Percentiles rank a stretch among this genome's conserved stretches.
phyloP scores from a whole-genome alignment of 495 filamentous ascomycete genomes.

The Trichoderma asperelloides region DNA sequence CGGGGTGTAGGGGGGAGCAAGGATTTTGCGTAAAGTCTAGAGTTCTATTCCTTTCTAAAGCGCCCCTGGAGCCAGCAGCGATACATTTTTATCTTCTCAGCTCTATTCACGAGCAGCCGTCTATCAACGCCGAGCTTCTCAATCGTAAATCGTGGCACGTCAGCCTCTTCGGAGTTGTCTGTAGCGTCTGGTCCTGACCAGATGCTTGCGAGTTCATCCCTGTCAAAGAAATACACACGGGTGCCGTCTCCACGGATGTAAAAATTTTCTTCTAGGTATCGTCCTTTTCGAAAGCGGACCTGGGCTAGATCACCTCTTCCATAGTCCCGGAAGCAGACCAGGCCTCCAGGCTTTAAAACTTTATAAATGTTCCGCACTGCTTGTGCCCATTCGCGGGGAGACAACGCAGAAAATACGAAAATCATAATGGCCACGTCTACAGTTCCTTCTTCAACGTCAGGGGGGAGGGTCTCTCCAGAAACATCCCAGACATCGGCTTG shows the following conservation, averaged over 20 bases:
- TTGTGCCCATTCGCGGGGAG: conserved; percentile 71
- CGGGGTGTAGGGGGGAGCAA: not conserved
- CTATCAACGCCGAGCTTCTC: conserved; percentile 72
- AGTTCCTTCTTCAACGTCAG: conserved; percentile 60
- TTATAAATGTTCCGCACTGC: conserved; percentile 74
- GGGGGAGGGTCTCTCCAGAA: conserved; percentile 58
- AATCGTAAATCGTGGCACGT: conserved; percentile 50
- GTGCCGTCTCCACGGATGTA: conserved; percentile 94
- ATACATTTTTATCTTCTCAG: conserved; percentile 91
- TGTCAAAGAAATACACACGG: conserved; percentile 93
- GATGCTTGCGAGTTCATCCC: conserved; percentile 68
- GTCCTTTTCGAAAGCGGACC: conserved; percentile 88
- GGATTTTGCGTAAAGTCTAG: not conserved
- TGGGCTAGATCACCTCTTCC: conserved; percentile 91
- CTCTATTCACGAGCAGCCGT: conserved; percentile 84
- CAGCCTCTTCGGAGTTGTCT: conserved; percentile 14
- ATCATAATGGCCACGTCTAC: conserved; percentile 90
- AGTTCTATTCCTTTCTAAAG: conserved; percentile 62
- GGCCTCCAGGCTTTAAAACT: conserved; percentile 79
- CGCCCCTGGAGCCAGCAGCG: conserved; percentile 93
- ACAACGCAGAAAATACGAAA: conserved; percentile 91
- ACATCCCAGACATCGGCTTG: conserved; percentile 91
- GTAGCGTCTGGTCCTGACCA: conserved; percentile 47
- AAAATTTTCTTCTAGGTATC: conserved; percentile 91
- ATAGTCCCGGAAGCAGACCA: conserved; percentile 91